Conservation (phyloP, 108 stramenopile genomes). For the Cyclotella baltica region DNA sequence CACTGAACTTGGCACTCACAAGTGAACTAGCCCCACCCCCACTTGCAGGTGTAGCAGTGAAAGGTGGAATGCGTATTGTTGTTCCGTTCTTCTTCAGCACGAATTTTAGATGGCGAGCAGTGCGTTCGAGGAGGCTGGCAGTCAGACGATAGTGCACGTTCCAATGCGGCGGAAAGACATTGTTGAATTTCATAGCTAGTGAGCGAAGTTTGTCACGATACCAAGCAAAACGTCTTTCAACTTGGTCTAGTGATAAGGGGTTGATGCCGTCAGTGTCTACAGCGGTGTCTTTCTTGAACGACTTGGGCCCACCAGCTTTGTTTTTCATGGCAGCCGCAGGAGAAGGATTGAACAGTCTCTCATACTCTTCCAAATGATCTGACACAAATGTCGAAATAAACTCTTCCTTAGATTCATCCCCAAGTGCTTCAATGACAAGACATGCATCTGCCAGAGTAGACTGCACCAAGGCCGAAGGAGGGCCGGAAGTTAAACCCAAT, state of each 20-base stretch:
- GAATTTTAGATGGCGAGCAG: conserved; percentile 49
- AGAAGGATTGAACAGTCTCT: conserved; percentile 67
- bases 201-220: conserved; percentile 80
- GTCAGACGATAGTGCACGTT: conserved; percentile 84
- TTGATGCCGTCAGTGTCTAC: conserved; percentile 1
- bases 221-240: conserved; percentile 96
- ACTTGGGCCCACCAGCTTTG: conserved; percentile 39
- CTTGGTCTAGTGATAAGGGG: conserved; percentile 72
- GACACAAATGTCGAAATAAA: conserved; percentile 85
- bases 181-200: conserved; percentile 72
- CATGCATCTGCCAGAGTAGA: conserved; percentile 86
- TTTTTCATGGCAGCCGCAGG: conserved; percentile 12
- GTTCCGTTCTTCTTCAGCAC: conserved; percentile 39
- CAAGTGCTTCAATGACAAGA: conserved; percentile 95
- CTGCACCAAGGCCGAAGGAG: conserved; percentile 59
- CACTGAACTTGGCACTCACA: conserved; percentile 49
- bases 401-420: conserved; percentile 65
- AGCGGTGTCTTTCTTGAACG: conserved; percentile 64
- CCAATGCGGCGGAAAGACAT: conserved; percentile 95
- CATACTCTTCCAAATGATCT: conserved; percentile 89
- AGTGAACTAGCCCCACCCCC: conserved; percentile 2
- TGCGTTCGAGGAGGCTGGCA: conserved; percentile 68
- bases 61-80: conserved; percentile 22
- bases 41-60: conserved; percentile 3
- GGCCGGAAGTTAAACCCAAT: conserved; percentile 5